Evolutionary conservation across 306 rosid species (phyloP).

Genomic region (Gastrolobium villosum): DNA sequence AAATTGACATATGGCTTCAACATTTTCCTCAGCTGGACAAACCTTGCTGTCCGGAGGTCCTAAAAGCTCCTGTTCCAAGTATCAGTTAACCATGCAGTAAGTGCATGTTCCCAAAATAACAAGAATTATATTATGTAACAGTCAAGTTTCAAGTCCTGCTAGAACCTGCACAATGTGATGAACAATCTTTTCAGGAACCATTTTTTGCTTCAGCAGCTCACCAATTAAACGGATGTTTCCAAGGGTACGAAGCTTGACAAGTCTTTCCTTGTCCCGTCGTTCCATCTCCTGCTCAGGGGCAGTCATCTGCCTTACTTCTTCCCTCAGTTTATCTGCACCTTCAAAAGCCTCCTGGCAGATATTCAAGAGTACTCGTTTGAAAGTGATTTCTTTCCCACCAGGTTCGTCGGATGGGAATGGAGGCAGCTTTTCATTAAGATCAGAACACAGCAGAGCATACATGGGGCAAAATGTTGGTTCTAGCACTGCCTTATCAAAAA

Average conservation of each 20-base stretch:
- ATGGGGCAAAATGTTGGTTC: conserved; percentile 99
- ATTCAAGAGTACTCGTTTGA: conserved; percentile 87
- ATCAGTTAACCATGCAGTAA: conserved; percentile 37
- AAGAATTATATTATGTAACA: conserved; percentile 26
- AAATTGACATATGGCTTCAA: conserved; percentile 97
- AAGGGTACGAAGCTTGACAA: conserved; percentile 88
- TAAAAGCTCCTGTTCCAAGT: conserved; percentile 79
- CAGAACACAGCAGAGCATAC: conserved; percentile 90
- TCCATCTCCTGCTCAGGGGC: conserved; percentile 90
- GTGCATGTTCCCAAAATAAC: conserved; percentile 35
- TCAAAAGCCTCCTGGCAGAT: conserved; percentile 99
- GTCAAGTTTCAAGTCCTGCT: conserved; percentile 38
- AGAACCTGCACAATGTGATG: conserved; percentile 96
- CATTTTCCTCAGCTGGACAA: conserved; percentile 98
- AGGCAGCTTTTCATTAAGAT: conserved; percentile 89
- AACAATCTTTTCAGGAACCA: conserved; percentile 96
- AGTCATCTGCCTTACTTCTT: conserved; percentile 85
- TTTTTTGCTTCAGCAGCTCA: conserved; percentile 98
- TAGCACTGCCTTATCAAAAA: conserved; percentile 97
- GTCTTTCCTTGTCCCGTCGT: conserved; percentile 87
- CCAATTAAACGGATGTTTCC: conserved; percentile 97
- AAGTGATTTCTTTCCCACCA: conserved; percentile 87
- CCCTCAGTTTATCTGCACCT: conserved; percentile 85
- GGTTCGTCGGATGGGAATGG: conserved; percentile 92
- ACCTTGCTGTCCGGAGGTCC: conserved; percentile 75